Percentiles rank a stretch among this genome's conserved stretches.
phyloP scores from a whole-genome alignment of 2,329 filamentous ascomycete species.

The Hymenoscyphus albidus region DNA sequence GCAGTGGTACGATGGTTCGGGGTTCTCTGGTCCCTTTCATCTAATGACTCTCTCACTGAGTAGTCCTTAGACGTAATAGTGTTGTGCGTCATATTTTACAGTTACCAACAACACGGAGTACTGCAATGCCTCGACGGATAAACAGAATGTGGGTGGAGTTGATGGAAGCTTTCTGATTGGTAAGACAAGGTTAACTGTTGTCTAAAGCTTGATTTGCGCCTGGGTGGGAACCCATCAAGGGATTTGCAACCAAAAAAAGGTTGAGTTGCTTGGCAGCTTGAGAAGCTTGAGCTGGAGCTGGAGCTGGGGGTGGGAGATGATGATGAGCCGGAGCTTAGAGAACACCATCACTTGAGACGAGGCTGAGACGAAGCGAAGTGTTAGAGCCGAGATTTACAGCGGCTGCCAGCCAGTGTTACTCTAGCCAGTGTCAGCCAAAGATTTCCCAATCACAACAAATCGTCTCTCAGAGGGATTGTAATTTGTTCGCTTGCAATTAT shows the following conservation, averaged over 20 bases:
- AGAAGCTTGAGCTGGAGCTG: too few relatives aligned
- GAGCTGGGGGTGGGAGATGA: neutral
- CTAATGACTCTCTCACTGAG: neutral
- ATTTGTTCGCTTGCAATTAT: neutral
- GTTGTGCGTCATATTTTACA: neutral
- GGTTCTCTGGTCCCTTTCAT: neutral
- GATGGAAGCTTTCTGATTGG: neutral
- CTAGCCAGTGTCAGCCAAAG: neutral
- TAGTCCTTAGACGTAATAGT: neutral
- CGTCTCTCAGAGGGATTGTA: neutral
- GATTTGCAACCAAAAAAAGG: neutral
- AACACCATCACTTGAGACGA: slow-evolving; percentile 15
- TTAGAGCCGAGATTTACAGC: neutral
- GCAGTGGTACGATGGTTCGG: too few relatives aligned
- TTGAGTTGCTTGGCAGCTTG: neutral
- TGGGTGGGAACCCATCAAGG: neutral
- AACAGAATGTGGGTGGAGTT: neutral
- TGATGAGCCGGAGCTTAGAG: slow-evolving; percentile 1
- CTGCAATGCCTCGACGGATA: neutral
- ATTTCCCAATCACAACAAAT: neutral
- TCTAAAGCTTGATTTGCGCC: neutral
- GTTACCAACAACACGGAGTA: neutral
- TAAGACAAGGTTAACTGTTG: neutral
- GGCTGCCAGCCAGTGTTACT: neutral
- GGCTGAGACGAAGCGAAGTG: slow-evolving; percentile 12